Evolutionary conservation across 225 moss, liverwort and hornwort genomes (phyloP).

Genomic region (Straminergon stramineum): DNA sequence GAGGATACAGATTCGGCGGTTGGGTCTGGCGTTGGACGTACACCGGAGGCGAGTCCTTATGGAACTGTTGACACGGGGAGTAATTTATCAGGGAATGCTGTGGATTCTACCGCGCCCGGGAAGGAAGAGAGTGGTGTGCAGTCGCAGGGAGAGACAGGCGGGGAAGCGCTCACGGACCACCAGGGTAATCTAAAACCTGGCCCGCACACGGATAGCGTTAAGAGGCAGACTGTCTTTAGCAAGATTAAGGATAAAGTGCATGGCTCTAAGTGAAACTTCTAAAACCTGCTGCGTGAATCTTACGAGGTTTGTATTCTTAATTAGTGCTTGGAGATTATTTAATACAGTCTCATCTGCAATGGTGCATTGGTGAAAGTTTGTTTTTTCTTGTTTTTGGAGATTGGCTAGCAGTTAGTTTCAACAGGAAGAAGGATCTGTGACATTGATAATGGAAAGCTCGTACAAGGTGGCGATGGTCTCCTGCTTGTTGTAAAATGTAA

Average conservation of each 20-base stretch:
- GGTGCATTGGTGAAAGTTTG: neutral
- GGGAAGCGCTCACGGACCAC: constrained; percentile 13
- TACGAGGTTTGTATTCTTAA: neutral
- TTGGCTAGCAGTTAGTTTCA: neutral
- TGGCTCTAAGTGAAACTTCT: neutral
- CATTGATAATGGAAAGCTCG: neutral
- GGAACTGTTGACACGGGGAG: neutral
- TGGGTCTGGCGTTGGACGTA: neutral
- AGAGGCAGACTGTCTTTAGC: constrained; percentile 8
- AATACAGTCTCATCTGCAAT: neutral
- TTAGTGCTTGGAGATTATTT: neutral
- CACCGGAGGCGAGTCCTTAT: neutral
- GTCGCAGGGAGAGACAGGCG: neutral
- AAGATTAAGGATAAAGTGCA: constrained; percentile 39
- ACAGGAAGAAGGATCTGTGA: neutral
- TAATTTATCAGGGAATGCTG: neutral
- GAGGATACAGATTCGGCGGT: neutral
- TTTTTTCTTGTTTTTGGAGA: neutral
- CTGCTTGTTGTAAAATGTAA: neutral
- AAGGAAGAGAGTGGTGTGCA: neutral
- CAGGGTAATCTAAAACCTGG: constrained; percentile 15
- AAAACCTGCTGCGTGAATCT: no score
- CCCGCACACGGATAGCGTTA: constrained; percentile 10
- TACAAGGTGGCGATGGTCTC: neutral
- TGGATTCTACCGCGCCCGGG: neutral